These are phyloP conservation scores for Castanea mollissima DNA, from an alignment of 306 rosid genomes.

Conservation along the genomic window DNA sequence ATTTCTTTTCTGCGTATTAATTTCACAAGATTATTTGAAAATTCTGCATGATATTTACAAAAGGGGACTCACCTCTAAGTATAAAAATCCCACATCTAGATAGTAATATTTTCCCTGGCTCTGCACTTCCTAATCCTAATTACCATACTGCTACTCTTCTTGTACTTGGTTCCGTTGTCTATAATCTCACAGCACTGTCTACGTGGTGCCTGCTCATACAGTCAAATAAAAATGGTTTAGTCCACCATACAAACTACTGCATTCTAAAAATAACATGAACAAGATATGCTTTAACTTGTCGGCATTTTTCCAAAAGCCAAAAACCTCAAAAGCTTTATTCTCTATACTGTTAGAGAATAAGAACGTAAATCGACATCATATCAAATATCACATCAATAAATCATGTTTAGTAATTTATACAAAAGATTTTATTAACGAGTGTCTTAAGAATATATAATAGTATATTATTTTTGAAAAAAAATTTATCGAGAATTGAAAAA, in stretches of 20 bases:
- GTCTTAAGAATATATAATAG: no score
- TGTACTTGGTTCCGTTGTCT: constrained; percentile 44
- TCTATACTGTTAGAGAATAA: no score
- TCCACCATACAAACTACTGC: constrained; percentile 5
- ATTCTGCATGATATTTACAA: constrained; percentile 29
- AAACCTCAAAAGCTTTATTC: no score
- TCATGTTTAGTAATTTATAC: no score
- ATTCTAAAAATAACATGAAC: background rate
- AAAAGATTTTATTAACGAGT: no score
- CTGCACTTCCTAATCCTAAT: constrained; percentile 80
- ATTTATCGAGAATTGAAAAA: no score
- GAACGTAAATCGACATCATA: no score
- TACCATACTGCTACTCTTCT: constrained; percentile 31
- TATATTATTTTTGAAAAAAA: no score
- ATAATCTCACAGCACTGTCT: constrained; percentile 76
- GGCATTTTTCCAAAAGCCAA: no score
- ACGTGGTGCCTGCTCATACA: constrained; percentile 53
- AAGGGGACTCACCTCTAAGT: background rate
- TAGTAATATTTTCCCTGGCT: constrained; percentile 50
- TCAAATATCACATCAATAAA: no score
- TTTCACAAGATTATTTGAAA: background rate
- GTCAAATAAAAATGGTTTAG: constrained; percentile 25
- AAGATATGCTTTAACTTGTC: background rate
- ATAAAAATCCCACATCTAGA: constrained; percentile 28
- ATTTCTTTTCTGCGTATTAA: background rate